phyloP scores from a whole-genome alignment of 1,284 basidiomycete species.

The Cryptococcus sp. region DNA sequence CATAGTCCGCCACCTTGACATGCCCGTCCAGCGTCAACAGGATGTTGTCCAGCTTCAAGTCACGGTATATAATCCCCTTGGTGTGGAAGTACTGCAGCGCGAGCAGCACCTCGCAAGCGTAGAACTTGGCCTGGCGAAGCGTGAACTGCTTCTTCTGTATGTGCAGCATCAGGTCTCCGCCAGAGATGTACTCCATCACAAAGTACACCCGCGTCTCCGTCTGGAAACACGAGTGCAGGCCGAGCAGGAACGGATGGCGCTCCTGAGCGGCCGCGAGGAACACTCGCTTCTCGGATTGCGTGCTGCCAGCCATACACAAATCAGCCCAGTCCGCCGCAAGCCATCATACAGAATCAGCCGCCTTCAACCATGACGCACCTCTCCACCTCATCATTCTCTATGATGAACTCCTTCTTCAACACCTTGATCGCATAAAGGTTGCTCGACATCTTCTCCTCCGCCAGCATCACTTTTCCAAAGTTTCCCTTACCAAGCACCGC shows the following conservation, averaged over 20 bases:
- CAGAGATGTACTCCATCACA: constrained; percentile 74
- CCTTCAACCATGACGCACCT: constrained; percentile 58
- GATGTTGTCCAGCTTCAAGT: constrained; percentile 98
- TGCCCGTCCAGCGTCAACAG: constrained; percentile 94
- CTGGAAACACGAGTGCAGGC: constrained; percentile 98
- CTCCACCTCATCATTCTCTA: constrained; percentile 99
- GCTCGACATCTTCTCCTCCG: constrained; percentile 91
- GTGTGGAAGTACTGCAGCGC: constrained; percentile 98
- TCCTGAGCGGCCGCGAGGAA: constrained; percentile 94
- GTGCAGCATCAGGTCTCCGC: constrained; percentile 76
- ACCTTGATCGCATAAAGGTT: constrained; percentile 98
- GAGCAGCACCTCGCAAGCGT: constrained; percentile 94
- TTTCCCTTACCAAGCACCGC: constrained; percentile 99
- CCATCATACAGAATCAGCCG: not conserved
- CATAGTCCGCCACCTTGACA: constrained; percentile 98
- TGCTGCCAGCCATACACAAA: constrained; percentile 56
- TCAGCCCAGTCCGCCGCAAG: constrained; percentile 3
- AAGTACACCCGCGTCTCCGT: constrained; percentile 94
- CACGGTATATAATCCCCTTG: constrained; percentile 90
- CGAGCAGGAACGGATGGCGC: constrained; percentile 95
- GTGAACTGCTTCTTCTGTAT: constrained; percentile 79
- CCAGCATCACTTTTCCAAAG: constrained; percentile 99
- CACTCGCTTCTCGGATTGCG: constrained; percentile 98
- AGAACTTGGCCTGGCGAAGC: constrained; percentile 87
- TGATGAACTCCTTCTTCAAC: constrained; percentile 99